Base-by-base conservation (phyloP, 805 yeast genomes). In the Wickerhamiella bombiphila region DNA sequence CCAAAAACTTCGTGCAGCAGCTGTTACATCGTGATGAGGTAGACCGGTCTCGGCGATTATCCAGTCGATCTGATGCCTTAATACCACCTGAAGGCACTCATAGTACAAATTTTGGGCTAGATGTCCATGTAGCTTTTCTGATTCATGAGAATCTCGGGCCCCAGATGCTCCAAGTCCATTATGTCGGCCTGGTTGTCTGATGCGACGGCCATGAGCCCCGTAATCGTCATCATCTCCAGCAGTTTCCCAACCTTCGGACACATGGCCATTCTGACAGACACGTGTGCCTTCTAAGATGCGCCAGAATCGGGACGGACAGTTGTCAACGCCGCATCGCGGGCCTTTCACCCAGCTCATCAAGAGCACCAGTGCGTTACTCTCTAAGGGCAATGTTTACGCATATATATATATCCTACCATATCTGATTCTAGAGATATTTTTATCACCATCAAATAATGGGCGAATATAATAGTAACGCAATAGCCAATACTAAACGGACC, bases 251-350 rank as follows among this genome's bases (percentile, higher is more conserved):
- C 86, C 85, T 45, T 76, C 88, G 57, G 72, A 70, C 16, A 86
- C 85, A 58, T 88, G 98, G 4, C 97, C 97, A 51, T 70, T 78
- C 50, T 80, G 88, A 55, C 98, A 88, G 8, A 86, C 76, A 40
- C 75, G 68, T 36, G 72, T 72, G 19, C 98, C 98, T 50, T 80
- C 82, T 3, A 73, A 60, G 22, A 71, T 57, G 36, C 77, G 67
- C 72, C 82, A 88, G 36, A 76, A 67, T 28, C 74, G 61, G 1
- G 95, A 80, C 3, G 80, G 72, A 58, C 98, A 88, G 61, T 88
- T 88, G 45, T 80, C 86, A 2, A 76, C 74, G 1, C 96, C 96
- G 66, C 98, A 88, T 4, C 77, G 59, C 3, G 80, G 77, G 2
- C 98, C 97, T 47, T 74, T 64, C 29, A 67, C 64, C 72, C 75